phyloP scores from a whole-genome alignment of 2,329 filamentous ascomycete species.

The Didymella segeticola region DNA sequence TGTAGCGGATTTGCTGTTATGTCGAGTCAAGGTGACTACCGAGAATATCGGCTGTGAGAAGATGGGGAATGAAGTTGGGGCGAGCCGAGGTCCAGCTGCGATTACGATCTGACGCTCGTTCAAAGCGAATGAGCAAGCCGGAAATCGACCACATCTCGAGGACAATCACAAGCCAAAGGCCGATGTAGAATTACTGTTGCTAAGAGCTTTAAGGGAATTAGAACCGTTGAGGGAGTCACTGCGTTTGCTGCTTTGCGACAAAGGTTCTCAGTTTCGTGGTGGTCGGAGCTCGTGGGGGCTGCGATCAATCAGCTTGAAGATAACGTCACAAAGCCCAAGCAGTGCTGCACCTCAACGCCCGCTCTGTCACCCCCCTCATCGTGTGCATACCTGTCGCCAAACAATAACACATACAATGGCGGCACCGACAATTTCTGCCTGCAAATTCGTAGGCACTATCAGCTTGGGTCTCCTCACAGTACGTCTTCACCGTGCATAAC shows the following conservation, averaged over 20 bases:
- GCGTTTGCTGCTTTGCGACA: neutral
- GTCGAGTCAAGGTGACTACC: constrained; percentile 29
- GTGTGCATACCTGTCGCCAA: neutral
- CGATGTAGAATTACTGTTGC: neutral
- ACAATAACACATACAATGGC: constrained; percentile 54
- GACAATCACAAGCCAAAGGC: neutral
- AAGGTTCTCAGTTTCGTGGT: constrained; percentile 8
- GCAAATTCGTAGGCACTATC: constrained; percentile 93
- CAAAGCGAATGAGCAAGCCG: neutral
- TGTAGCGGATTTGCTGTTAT: constrained; percentile 17
- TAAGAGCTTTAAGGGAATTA: neutral
- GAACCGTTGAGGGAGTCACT: neutral
- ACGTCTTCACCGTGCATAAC: constrained; percentile 51
- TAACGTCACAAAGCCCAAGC: constrained; percentile 22
- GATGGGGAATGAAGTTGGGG: constrained; percentile 11
- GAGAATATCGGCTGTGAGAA: constrained; percentile 19
- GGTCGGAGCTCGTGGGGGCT: constrained; percentile 10
- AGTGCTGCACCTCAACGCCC: neutral
- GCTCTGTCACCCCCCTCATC: constrained; percentile 4
- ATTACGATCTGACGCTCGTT: constrained; percentile 14
- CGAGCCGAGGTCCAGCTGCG: constrained; percentile 32
- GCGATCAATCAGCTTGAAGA: constrained; percentile 28
- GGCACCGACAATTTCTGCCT: constrained; percentile 74
- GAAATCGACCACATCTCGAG: neutral
- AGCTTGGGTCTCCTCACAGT: constrained; percentile 89